A percentile compares a stretch with the other conserved stretches of the same genome.
phyloP scores from a whole-genome alignment of 2,329 filamentous ascomycete genomes.

The Exophiala aquamarina region DNA sequence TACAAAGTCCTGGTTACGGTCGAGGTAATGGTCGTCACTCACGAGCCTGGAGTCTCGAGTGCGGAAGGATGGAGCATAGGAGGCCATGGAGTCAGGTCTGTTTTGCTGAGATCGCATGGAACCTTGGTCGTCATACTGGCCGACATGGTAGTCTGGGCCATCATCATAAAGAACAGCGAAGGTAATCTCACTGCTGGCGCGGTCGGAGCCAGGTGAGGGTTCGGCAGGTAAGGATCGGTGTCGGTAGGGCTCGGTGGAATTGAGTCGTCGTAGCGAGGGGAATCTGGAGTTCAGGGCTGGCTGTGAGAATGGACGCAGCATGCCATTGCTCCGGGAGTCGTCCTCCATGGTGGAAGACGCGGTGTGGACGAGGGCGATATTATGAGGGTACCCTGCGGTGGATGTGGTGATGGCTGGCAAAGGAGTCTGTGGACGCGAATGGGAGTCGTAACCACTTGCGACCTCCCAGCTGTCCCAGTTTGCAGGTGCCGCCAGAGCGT shows the following conservation, averaged over 20 bases:
- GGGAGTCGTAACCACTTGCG: slow-evolving; percentile 25
- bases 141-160: slow-evolving; percentile 29
- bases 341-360: slow-evolving; percentile 23
- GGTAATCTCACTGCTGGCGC: slow-evolving; percentile 28
- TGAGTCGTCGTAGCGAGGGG: slow-evolving; percentile 28
- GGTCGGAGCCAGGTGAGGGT: slow-evolving; percentile 26
- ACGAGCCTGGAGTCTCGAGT: slow-evolving; percentile 27
- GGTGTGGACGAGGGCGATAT: slow-evolving; percentile 1
- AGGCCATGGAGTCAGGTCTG: slow-evolving; percentile 25
- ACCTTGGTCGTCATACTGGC: slow-evolving; percentile 27
- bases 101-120: slow-evolving; percentile 22
- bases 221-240: slow-evolving; percentile 28
- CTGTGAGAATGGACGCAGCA: slow-evolving; percentile 26
- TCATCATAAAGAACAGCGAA: slow-evolving; percentile 31
- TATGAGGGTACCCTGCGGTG: slow-evolving; percentile 7
- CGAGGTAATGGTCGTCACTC: slow-evolving; percentile 26
- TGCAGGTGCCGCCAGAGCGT: slow-evolving; percentile 21
- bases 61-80: slow-evolving; percentile 29
- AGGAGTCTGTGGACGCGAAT: slow-evolving; percentile 16
- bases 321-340: slow-evolving; percentile 20
- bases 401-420: slow-evolving; percentile 7
- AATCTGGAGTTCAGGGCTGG: slow-evolving; percentile 28
- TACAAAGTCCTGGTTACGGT: slow-evolving; percentile 26
- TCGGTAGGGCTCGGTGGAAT: slow-evolving; percentile 27
- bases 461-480: slow-evolving; percentile 28